These are phyloP conservation scores for Leptomonas pyrrhocoris DNA, from an alignment of 208 protist species.

Conservation along the genomic window DNA sequence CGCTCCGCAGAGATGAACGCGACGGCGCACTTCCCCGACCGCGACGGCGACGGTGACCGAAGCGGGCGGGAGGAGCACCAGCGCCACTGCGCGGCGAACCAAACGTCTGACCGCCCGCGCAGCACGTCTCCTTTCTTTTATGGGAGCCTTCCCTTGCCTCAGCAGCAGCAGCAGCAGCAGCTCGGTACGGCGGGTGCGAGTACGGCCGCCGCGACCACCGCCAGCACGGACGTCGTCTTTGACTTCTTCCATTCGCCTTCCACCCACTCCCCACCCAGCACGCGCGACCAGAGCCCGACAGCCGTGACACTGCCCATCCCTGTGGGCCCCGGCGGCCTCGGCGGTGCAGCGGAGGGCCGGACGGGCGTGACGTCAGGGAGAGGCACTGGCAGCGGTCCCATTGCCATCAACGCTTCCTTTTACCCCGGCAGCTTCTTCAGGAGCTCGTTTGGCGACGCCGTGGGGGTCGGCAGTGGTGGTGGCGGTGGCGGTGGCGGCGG, in stretches of 20 bases:
- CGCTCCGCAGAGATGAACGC: slow-evolving; percentile 12
- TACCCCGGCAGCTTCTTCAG: slow-evolving; percentile 31
- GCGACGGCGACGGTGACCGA: slow-evolving; percentile 3
- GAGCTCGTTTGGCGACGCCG: slow-evolving; percentile 4
- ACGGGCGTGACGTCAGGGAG: not conserved
- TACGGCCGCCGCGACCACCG: slow-evolving; percentile 3
- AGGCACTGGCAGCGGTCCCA: slow-evolving; percentile 10
- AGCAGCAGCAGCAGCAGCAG: slow-evolving; percentile 1
- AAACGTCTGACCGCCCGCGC: not conserved
- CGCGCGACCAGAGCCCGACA: slow-evolving; percentile 7
- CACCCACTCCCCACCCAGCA: slow-evolving; percentile 11
- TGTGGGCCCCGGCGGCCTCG: not conserved
- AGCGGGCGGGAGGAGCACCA: not conserved
- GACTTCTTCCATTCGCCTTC: slow-evolving; percentile 5
- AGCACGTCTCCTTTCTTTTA: not conserved
- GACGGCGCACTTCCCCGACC: slow-evolving; percentile 2
- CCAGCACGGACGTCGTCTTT: slow-evolving; percentile 7
- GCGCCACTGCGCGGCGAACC: not conserved
- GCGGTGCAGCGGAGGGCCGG: not conserved
- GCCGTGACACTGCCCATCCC: slow-evolving; percentile 19
- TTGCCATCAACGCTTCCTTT: slow-evolving; percentile 20
- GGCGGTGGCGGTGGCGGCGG: slow-evolving; percentile 1
- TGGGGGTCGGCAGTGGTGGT: not conserved
- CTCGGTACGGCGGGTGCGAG: not conserved
- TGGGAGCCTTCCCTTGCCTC: not conserved